phyloP scores from a whole-genome alignment of 352 stramenopile genomes.

The Globisporangium radiosum region DNA sequence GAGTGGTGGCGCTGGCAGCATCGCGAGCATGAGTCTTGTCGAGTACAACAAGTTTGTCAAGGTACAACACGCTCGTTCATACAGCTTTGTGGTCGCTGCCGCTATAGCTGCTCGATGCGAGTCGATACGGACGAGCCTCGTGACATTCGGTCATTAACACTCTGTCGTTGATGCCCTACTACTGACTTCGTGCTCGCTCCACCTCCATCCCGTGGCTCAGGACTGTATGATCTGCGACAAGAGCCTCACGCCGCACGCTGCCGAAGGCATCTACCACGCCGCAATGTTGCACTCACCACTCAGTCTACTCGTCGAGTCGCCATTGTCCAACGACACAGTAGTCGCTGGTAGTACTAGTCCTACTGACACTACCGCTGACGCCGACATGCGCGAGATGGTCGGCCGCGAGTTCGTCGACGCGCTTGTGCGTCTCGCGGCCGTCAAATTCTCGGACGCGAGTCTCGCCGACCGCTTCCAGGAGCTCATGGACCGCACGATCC shows the following conservation, averaged over 20 bases:
- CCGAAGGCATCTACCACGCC: constrained; percentile 39
- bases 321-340: no score
- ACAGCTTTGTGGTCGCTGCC: background rate
- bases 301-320: background rate
- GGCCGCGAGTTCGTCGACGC: constrained; percentile 63
- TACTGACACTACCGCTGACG: background rate
- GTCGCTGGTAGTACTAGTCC: no score
- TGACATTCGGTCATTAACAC: background rate
- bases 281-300: constrained; percentile 18
- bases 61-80: constrained; percentile 13
- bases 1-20: constrained; percentile 51
- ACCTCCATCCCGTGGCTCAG: constrained; percentile 1
- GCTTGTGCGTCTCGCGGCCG: constrained; percentile 44
- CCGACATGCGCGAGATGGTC: constrained; percentile 38
- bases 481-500: constrained; percentile 60
- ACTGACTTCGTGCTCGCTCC: background rate
- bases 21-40: constrained; percentile 59
- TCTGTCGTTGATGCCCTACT: background rate
- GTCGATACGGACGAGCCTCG: no score
- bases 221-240: constrained; percentile 51
- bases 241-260: constrained; percentile 25
- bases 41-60: constrained; percentile 76
- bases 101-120: background rate
- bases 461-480: constrained; percentile 57
- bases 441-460: constrained; percentile 34